Evolutionary conservation across 257 asterid species (phyloP).

Genomic region (Gentiana dahurica): DNA sequence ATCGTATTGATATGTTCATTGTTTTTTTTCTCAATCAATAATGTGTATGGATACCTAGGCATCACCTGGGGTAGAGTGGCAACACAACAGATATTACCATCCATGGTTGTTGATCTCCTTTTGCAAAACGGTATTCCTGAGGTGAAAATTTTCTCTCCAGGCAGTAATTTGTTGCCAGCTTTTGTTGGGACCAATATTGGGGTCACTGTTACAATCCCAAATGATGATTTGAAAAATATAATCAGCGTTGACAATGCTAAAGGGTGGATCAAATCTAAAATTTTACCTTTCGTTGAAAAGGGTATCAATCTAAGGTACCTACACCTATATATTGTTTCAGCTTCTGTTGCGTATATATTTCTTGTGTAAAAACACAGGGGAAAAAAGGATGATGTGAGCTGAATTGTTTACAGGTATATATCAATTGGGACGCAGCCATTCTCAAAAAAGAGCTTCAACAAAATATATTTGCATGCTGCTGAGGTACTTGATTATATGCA

Average conservation of each 20-base stretch:
- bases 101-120: conserved; percentile 12
- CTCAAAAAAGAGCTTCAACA: background rate
- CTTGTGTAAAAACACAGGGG: no score
- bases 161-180: conserved; percentile 9
- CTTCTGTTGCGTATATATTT: background rate
- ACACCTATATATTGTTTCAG: no score
- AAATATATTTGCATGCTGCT: background rate
- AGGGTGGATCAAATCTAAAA: background rate
- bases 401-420: background rate
- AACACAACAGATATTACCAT: conserved; percentile 10
- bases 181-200: conserved; percentile 3
- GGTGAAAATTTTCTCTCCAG: conserved; percentile 4
- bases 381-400: no score
- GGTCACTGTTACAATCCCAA: conserved; percentile 1
- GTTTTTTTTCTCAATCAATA: background rate
- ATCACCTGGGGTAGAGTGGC: conserved; percentile 13
- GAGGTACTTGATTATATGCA: background rate
- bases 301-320: background rate
- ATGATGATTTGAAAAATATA: background rate
- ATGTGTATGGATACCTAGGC: background rate
- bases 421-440: background rate
- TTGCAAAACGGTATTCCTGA: conserved; percentile 5
- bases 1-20: background rate
- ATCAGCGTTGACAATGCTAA: background rate
- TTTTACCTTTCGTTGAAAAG: background rate